Evolutionary conservation across 2,329 filamentous ascomycete genomes (phyloP).

Genomic region (Sclerotinia trifoliorum): DNA sequence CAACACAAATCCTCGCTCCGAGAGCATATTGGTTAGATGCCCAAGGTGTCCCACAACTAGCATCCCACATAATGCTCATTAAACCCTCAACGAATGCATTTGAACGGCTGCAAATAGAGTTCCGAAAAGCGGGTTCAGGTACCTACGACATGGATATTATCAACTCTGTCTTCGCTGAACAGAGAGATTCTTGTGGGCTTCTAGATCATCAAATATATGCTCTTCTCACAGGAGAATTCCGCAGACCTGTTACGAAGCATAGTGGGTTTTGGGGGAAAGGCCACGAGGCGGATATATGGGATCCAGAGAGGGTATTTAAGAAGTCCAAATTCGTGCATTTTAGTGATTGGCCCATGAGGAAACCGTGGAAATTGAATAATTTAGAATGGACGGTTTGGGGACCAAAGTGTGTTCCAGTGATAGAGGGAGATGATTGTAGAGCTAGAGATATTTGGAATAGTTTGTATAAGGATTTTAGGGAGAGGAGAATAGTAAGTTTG

Average conservation of each 20-base stretch:
- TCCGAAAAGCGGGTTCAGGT: constrained; percentile 28
- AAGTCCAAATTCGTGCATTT: constrained; percentile 61
- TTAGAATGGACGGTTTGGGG: constrained; percentile 18
- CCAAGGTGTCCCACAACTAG: constrained; percentile 46
- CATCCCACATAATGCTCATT: constrained; percentile 57
- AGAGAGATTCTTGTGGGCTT: constrained; percentile 46
- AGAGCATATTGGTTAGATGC: constrained; percentile 57
- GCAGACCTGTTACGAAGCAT: constrained; percentile 47
- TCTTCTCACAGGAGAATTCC: constrained; percentile 57
- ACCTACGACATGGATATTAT: constrained; percentile 61
- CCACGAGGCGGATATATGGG: constrained; percentile 44
- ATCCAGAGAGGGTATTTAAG: constrained; percentile 48
- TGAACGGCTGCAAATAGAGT: constrained; percentile 37
- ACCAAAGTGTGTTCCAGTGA: constrained; percentile 29
- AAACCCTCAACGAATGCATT: constrained; percentile 54
- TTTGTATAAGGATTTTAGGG: constrained; percentile 35
- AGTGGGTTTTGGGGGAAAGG: constrained; percentile 48
- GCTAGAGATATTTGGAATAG: constrained; percentile 34
- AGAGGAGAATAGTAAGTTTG: constrained; percentile 28
- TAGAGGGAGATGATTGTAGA: constrained; percentile 30
- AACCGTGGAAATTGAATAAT: constrained; percentile 51
- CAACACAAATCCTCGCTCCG: constrained; percentile 51
- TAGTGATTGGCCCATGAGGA: constrained; percentile 58
- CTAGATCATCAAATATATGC: constrained; percentile 57
- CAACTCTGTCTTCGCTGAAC: constrained; percentile 30